These are phyloP conservation scores for Lodderomyces orthopsilosis DNA, from an alignment of 1,139 yeast genomes.

Conservation along the genomic window DNA sequence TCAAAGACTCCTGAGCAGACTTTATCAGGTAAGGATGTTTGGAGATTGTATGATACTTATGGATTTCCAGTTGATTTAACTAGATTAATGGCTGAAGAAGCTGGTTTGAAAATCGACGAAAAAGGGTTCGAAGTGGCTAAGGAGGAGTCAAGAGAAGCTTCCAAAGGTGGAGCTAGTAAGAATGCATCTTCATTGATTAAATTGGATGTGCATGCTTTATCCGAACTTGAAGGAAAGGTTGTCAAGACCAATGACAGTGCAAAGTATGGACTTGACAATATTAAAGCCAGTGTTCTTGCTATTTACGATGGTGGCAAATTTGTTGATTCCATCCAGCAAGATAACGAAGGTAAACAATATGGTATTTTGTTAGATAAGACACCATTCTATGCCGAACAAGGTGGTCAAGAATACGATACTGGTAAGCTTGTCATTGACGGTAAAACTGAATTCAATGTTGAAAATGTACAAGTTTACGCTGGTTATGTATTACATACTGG, in stretches of 20 bases:
- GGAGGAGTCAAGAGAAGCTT: slow-evolving; percentile 87
- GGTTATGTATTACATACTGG: slow-evolving; percentile 98
- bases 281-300: slow-evolving; percentile 63
- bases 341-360: slow-evolving; percentile 46
- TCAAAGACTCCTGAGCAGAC: slow-evolving; percentile 71
- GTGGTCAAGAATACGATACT: slow-evolving; percentile 97
- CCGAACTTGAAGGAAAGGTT: slow-evolving; percentile 56
- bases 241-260: slow-evolving; percentile 79
- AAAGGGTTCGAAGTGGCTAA: slow-evolving; percentile 88
- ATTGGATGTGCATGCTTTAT: slow-evolving; percentile 87
- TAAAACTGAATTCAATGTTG: slow-evolving; percentile 78
- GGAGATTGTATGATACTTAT: slow-evolving; percentile 98
- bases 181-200: slow-evolving; percentile 62
- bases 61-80: slow-evolving; percentile 99
- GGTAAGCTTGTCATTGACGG: slow-evolving; percentile 93
- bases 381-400: slow-evolving; percentile 97
- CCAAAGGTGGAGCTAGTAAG: slow-evolving; percentile 77
- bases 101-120: slow-evolving; percentile 90
- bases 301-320: slow-evolving; percentile 69
- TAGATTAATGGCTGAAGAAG: slow-evolving; percentile 97
- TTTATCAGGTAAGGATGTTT: slow-evolving; percentile 88
- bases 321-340: slow-evolving; percentile 41
- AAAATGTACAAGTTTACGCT: slow-evolving; percentile 87
- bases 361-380: slow-evolving; percentile 87
- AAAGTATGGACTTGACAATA: slow-evolving; percentile 68